Conservation (phyloP, 2,329 filamentous ascomycete species). For the Ceratocystiopsis sp. region DNA sequence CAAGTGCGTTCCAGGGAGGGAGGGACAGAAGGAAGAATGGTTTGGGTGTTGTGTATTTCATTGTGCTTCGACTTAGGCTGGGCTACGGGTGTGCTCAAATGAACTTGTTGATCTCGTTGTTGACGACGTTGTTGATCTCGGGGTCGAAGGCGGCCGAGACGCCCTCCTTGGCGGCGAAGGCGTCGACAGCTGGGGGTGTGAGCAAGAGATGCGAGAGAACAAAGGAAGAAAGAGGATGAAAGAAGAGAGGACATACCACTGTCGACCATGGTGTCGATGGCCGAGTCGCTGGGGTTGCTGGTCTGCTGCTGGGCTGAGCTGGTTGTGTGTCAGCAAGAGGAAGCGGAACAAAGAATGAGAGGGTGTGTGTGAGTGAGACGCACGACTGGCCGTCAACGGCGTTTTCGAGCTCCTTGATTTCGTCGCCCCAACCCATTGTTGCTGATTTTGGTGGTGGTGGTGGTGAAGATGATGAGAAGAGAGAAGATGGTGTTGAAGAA, state of each 20-base stretch:
- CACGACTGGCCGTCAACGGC: constrained; percentile 16
- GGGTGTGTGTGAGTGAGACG: too few species aligned
- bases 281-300: constrained; percentile 13
- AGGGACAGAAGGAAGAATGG: too few species aligned
- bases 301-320: constrained; percentile 17
- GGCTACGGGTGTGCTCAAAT: background rate
- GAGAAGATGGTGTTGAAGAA: background rate
- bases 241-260: constrained; percentile 11
- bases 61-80: background rate
- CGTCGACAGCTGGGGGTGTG: constrained; percentile 13
- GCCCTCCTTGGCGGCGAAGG: constrained; percentile 17
- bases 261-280: constrained; percentile 17
- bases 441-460: background rate
- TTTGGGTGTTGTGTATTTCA: background rate
- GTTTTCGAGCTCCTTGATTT: constrained; percentile 16
- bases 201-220: too few species aligned
- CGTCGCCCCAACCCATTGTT: constrained; percentile 12
- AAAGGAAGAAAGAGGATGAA: background rate
- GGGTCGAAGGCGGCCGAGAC: constrained; percentile 15
- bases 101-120: constrained; percentile 18
- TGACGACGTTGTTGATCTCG: constrained; percentile 19
- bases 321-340: background rate
- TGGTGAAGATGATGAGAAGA: background rate
- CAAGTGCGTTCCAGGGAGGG: too few species aligned
- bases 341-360: background rate